phyloP scores from a whole-genome alignment of 2,329 filamentous ascomycete species.

The Macrophomina pseudophaseolina region DNA sequence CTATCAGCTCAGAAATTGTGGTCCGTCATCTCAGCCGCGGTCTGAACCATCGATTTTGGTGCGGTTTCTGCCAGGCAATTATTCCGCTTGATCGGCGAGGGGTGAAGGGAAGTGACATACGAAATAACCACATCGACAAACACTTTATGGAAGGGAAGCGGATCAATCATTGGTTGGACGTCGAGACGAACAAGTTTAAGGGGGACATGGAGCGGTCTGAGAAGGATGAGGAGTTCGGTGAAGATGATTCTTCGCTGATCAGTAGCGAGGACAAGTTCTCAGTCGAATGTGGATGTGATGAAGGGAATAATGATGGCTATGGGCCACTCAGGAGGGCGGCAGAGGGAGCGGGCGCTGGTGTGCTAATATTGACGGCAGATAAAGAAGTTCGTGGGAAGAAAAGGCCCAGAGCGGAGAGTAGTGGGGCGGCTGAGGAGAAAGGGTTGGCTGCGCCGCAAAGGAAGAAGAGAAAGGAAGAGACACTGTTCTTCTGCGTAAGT shows the following conservation, averaged over 20 bases:
- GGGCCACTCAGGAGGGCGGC: neutral
- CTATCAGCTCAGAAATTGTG: slow-evolving; percentile 54
- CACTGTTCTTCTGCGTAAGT: slow-evolving; percentile 27
- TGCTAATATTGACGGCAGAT: neutral
- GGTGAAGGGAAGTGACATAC: slow-evolving; percentile 63
- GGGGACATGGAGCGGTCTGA: slow-evolving; percentile 31
- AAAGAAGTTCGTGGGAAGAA: neutral
- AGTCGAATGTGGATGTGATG: neutral
- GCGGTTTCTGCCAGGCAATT: slow-evolving; percentile 74
- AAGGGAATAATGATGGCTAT: neutral
- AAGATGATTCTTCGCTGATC: too few species aligned
- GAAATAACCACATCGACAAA: slow-evolving; percentile 76
- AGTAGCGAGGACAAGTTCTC: neutral
- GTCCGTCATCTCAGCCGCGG: slow-evolving; percentile 67
- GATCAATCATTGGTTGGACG: slow-evolving; percentile 63
- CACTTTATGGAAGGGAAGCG: slow-evolving; percentile 66
- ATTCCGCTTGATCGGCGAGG: slow-evolving; percentile 57
- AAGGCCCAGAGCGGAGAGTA: neutral
- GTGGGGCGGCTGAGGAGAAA: neutral
- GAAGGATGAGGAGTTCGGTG: neutral
- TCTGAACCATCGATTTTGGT: slow-evolving; percentile 76
- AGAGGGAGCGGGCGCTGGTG: neutral
- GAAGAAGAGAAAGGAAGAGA: slow-evolving; percentile 11
- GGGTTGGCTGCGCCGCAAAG: too few species aligned
- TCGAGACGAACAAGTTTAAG: slow-evolving; percentile 45